These are phyloP conservation scores for Cochlearia excelsa DNA, from an alignment of 345 rosid genomes.

Conservation along the genomic window DNA sequence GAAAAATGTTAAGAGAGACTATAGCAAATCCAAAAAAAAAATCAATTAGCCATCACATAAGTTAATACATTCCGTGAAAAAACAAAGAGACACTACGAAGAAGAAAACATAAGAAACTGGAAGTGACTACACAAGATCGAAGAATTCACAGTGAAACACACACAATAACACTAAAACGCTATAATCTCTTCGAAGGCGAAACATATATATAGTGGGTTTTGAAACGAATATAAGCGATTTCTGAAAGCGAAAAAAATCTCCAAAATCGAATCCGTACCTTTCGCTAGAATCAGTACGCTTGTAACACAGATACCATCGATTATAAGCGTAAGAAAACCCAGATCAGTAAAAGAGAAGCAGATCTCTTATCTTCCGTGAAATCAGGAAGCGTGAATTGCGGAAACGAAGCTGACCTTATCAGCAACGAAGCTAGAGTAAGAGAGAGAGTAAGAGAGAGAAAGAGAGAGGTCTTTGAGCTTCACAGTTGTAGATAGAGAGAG, in stretches of 20 bases:
- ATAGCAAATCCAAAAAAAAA: too few relatives aligned
- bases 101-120: neutral
- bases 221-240: neutral
- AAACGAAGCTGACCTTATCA: constrained; percentile 38
- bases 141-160: constrained; percentile 1
- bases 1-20: too few relatives aligned
- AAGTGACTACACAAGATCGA: constrained; percentile 15
- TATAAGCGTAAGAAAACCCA: neutral
- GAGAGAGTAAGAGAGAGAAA: neutral
- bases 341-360: constrained; percentile 22
- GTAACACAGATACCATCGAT: constrained; percentile 1
- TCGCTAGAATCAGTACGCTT: constrained; percentile 2
- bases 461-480: constrained; percentile 5
- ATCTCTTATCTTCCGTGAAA: constrained; percentile 28
- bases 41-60: too few relatives aligned
- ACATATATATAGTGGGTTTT: neutral
- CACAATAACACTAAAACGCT: neutral
- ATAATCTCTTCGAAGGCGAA: neutral
- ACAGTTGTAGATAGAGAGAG: constrained; percentile 5
- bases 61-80: too few relatives aligned
- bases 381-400: constrained; percentile 34
- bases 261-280: constrained; percentile 24
- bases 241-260: neutral
- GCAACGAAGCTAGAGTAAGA: constrained; percentile 17
- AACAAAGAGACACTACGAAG: constrained; percentile 3